phyloP scores from a whole-genome alignment of 2,329 filamentous ascomycete species.

The Aspergillus amoenus region DNA sequence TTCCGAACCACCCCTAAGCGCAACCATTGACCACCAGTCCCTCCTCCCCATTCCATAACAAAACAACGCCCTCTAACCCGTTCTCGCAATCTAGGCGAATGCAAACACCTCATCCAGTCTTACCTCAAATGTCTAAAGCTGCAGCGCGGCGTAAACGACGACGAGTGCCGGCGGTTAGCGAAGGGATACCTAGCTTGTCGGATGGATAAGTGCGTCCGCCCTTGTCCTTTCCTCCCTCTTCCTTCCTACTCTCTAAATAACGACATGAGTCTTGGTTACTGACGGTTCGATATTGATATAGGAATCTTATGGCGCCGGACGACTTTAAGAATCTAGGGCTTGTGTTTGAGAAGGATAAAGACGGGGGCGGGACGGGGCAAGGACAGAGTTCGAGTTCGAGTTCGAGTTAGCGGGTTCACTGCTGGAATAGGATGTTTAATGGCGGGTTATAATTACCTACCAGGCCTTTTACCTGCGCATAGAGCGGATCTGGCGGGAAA shows the following conservation, averaged over 20 bases:
- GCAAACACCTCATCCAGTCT: conserved; percentile 79
- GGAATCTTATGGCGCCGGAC: conserved; percentile 94
- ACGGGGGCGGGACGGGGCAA: conserved; percentile 7
- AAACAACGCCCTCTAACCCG: background rate
- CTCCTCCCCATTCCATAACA: too few relatives aligned
- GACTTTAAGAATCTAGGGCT: conserved; percentile 94
- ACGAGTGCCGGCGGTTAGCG: conserved; percentile 78
- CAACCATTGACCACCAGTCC: background rate
- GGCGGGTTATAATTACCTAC: too few relatives aligned
- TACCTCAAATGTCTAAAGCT: conserved; percentile 88
- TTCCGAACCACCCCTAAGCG: background rate
- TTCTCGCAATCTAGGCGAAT: conserved; percentile 66
- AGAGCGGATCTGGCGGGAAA: too few relatives aligned
- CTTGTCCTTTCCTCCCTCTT: background rate
- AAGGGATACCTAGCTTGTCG: conserved; percentile 88
- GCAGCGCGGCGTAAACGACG: conserved; percentile 78
- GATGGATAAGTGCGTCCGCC: conserved; percentile 70
- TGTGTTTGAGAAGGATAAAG: conserved; percentile 47
- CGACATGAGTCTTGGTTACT: too few relatives aligned
- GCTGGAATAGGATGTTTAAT: background rate
- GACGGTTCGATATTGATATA: conserved; percentile 34
- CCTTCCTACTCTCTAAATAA: background rate
- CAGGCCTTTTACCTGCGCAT: too few relatives aligned
- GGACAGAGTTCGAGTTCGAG: background rate
- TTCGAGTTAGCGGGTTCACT: background rate